A percentile compares a stretch with the other conserved stretches of the same genome.
These are phyloP conservation scores for Cyclostephanos invisitatus DNA, from an alignment of 108 stramenopile species.

Conservation along the genomic window DNA sequence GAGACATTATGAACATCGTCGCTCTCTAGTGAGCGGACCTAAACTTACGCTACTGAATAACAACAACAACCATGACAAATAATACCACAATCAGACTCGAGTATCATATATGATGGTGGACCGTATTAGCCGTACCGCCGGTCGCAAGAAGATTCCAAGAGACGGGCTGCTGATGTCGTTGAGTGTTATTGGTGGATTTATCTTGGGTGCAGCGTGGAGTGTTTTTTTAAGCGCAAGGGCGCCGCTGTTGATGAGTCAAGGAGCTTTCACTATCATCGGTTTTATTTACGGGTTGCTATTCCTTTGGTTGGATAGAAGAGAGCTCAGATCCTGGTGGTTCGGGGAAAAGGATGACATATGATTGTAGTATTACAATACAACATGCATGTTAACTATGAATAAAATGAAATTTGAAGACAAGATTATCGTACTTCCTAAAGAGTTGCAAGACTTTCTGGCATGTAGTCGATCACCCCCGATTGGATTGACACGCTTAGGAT, in stretches of 20 bases:
- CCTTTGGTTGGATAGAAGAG: conserved; percentile 51
- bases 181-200: conserved; percentile 50
- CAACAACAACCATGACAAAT: neutral
- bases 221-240: conserved; percentile 20
- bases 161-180: conserved; percentile 43
- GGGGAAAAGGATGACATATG: conserved; percentile 22
- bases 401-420: neutral
- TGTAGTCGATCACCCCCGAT: neutral
- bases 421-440: neutral
- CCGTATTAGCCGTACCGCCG: conserved; percentile 47
- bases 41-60: conserved; percentile 1
- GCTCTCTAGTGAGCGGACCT: neutral
- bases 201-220: conserved; percentile 44
- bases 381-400: neutral
- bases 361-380: neutral
- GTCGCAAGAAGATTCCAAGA: conserved; percentile 44
- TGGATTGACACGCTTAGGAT: neutral
- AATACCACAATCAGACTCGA: conserved; percentile 15
- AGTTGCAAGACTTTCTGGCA: neutral
- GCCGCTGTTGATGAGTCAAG: conserved; percentile 26
- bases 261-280: conserved; percentile 55
- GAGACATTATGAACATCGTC: neutral
- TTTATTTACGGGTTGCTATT: conserved; percentile 51
- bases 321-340: conserved; percentile 42
- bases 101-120: conserved; percentile 51